These are phyloP conservation scores for Parathielavia hyrcaniae DNA, from an alignment of 495 filamentous ascomycete genomes.

Conservation along the genomic window DNA sequence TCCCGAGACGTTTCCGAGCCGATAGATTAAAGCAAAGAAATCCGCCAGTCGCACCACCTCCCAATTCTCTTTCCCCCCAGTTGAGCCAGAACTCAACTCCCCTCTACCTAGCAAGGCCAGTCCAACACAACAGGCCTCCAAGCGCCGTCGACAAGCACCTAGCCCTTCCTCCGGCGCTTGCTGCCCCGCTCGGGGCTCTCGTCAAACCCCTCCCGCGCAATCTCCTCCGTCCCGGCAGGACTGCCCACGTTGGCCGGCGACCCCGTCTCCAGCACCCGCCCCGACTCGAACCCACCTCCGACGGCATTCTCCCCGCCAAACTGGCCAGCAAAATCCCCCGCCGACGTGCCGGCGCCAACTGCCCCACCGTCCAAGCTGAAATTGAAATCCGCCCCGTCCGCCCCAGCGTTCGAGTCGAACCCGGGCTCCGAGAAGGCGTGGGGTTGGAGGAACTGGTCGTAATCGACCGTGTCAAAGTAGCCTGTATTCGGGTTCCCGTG, in stretches of 20 bases:
- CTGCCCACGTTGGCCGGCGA: slow-evolving; percentile 38
- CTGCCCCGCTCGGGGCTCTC: slow-evolving; percentile 36
- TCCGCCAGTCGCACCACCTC: no score
- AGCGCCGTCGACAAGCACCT: neutral
- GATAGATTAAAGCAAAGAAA: neutral
- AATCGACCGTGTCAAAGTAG: slow-evolving; percentile 52
- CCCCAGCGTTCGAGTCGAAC: slow-evolving; percentile 13
- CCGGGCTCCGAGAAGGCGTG: slow-evolving; percentile 48
- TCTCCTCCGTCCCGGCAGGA: slow-evolving; percentile 44
- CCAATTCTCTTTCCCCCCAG: no score
- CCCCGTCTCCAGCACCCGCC: slow-evolving; percentile 32
- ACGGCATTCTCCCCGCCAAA: neutral
- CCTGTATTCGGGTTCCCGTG: slow-evolving; percentile 33
- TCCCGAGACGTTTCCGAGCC: neutral
- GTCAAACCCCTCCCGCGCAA: slow-evolving; percentile 33
- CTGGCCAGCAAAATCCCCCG: neutral
- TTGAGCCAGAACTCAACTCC: no score
- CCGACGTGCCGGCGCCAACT: neutral
- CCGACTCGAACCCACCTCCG: slow-evolving; percentile 19
- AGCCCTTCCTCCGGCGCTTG: slow-evolving; percentile 37
- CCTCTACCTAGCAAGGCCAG: neutral
- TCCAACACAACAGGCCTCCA: neutral
- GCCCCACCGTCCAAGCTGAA: slow-evolving; percentile 32
- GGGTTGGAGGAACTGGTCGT: slow-evolving; percentile 64
- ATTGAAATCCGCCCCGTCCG: slow-evolving; percentile 36